phyloP scores from a whole-genome alignment of 2,329 filamentous ascomycete species.

The Reticulascus tulasneorum region DNA sequence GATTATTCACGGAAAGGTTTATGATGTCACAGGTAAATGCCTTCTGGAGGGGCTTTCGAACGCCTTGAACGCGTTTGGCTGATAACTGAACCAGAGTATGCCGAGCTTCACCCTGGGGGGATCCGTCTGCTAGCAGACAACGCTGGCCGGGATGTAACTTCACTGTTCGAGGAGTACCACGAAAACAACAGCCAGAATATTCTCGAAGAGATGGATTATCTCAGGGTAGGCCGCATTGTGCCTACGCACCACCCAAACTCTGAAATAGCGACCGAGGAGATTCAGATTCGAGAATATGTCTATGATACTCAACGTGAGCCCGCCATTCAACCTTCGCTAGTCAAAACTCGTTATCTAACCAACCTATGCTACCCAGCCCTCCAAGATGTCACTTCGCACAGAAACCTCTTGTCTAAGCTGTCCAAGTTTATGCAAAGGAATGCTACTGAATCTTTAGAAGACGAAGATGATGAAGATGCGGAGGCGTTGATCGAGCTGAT shows the following conservation, averaged over 20 bases:
- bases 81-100: slow-evolving; percentile 7
- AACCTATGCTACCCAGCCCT: too few species aligned
- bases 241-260: too few species aligned
- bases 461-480: background rate
- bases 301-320: too few species aligned
- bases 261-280: too few species aligned
- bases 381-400: too few species aligned
- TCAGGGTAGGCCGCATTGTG: too few species aligned
- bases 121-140: background rate
- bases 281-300: too few species aligned
- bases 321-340: too few species aligned
- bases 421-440: too few species aligned
- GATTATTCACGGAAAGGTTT: slow-evolving; percentile 8
- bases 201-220: slow-evolving; percentile 1
- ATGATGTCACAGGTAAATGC: slow-evolving; percentile 12
- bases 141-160: slow-evolving; percentile 9
- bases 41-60: accelerated
- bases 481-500: too few species aligned
- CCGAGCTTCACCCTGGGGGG: slow-evolving; percentile 12
- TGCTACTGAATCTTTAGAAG: slow-evolving; percentile 1
- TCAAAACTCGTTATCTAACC: too few species aligned
- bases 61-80: background rate
- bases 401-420: too few species aligned
- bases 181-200: background rate
- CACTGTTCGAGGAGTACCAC: slow-evolving; percentile 6